Evolutionary conservation across 108 stramenopile species (phyloP).

Genomic region (Parietichytrium sp.): DNA sequence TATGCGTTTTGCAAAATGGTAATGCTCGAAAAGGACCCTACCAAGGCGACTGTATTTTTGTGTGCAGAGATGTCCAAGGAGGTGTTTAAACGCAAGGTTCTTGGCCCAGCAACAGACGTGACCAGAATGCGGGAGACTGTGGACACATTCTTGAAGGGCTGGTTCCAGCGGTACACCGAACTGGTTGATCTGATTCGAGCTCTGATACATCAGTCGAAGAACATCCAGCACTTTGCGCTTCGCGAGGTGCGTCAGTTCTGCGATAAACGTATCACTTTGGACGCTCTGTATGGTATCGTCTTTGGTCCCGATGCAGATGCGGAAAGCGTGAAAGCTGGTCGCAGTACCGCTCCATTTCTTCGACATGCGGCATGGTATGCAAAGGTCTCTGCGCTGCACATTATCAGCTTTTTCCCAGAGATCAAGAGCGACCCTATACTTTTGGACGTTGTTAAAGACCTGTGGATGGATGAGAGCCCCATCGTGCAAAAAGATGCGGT

Average conservation of each 20-base stretch:
- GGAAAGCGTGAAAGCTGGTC: too few relatives aligned
- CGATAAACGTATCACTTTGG: constrained; percentile 4
- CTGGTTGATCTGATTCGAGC: background rate
- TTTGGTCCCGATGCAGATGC: background rate
- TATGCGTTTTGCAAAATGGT: background rate
- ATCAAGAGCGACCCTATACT: background rate
- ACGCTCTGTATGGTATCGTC: background rate
- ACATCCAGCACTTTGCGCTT: background rate
- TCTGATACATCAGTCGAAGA: background rate
- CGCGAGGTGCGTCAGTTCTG: background rate
- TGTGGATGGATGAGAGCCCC: constrained; percentile 4
- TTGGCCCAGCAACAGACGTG: background rate
- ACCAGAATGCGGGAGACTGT: background rate
- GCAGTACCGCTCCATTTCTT: background rate
- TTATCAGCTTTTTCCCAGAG: background rate
- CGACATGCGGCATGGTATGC: background rate
- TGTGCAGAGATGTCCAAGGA: background rate
- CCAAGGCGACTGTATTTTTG: background rate
- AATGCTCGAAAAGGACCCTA: background rate
- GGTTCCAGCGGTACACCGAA: background rate
- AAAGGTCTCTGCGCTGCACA: background rate
- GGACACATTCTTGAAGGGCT: background rate
- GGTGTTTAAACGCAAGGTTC: background rate
- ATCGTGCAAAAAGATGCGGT: background rate
- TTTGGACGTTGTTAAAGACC: background rate